Percentiles rank a stretch among this genome's conserved stretches.
Evolutionary conservation across 257 asterid species (phyloP).

Genomic region (Knoxia roxburghii): DNA sequence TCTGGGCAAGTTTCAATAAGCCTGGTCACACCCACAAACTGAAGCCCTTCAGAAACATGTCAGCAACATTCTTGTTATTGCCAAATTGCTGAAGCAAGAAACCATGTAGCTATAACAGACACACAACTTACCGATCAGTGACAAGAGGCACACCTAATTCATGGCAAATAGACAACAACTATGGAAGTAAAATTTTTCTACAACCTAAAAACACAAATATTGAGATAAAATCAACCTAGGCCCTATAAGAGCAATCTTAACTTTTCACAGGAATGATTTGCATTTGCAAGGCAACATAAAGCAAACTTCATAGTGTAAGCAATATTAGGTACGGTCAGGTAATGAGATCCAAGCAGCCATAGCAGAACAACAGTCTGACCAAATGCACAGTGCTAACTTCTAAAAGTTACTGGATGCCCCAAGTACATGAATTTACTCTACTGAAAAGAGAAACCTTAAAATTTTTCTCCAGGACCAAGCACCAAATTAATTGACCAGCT

Average conservation of each 20-base stretch:
- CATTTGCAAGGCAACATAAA: background rate
- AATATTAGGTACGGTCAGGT: background rate
- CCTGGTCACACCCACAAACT: background rate
- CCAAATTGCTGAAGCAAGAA: background rate
- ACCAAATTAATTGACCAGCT: background rate
- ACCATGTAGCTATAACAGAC: background rate
- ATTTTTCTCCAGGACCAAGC: background rate
- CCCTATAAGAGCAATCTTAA: background rate
- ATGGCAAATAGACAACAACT: too few species aligned
- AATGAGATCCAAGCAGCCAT: background rate
- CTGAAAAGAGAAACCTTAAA: background rate
- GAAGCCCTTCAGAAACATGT: background rate
- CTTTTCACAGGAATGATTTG: background rate
- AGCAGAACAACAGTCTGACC: background rate
- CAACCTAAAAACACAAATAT: too few species aligned
- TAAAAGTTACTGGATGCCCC: background rate
- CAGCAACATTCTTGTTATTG: background rate
- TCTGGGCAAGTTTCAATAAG: background rate
- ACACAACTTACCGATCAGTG: background rate
- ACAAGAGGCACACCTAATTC: too few species aligned
- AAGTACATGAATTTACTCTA: background rate
- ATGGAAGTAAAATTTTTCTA: too few species aligned
- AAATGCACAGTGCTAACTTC: background rate
- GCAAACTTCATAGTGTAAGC: background rate
- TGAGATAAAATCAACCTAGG: background rate